phyloP scores from a whole-genome alignment of 805 yeast genomes.

The Cyberlindnera mycetangii region DNA sequence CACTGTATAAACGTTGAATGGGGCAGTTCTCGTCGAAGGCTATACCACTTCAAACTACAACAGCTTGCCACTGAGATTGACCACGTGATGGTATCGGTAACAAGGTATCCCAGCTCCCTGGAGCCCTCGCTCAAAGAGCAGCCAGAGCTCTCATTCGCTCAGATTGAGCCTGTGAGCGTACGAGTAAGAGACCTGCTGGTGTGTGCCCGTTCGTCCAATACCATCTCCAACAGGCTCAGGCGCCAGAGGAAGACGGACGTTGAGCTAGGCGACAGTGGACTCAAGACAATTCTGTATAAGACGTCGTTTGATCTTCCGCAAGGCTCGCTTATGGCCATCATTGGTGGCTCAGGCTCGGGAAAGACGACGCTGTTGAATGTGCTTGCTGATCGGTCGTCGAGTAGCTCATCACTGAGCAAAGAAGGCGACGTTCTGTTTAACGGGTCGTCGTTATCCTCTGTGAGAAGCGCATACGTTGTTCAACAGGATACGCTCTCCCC shows the following conservation, averaged over 20 bases:
- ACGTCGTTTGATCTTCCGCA: conserved; percentile 60
- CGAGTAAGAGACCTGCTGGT: conserved; percentile 17
- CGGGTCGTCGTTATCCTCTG: conserved; percentile 24
- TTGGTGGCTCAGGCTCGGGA: conserved; percentile 90
- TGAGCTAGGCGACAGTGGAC: conserved; percentile 1
- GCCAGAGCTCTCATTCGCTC: conserved; percentile 14
- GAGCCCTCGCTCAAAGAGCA: not conserved
- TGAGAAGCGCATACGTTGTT: conserved; percentile 57
- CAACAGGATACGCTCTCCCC: conserved; percentile 77
- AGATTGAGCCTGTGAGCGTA: conserved; percentile 17
- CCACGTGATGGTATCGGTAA: too few relatives aligned
- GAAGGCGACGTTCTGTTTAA: conserved; percentile 39
- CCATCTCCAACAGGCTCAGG: not conserved
- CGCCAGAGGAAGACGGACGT: conserved; percentile 1
- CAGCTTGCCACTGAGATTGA: too few relatives aligned
- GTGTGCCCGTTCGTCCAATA: conserved; percentile 2
- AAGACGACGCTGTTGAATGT: conserved; percentile 78
- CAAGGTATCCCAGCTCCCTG: not conserved
- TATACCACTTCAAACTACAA: too few relatives aligned
- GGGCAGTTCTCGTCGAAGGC: too few relatives aligned
- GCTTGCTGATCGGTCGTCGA: conserved; percentile 48
- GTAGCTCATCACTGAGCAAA: conserved; percentile 36
- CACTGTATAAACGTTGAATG: too few relatives aligned
- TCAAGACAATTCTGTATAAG: conserved; percentile 17
- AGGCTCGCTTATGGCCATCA: conserved; percentile 74